Conservation (phyloP, 2,329 filamentous ascomycete genomes). For the Elsinoe australis region DNA sequence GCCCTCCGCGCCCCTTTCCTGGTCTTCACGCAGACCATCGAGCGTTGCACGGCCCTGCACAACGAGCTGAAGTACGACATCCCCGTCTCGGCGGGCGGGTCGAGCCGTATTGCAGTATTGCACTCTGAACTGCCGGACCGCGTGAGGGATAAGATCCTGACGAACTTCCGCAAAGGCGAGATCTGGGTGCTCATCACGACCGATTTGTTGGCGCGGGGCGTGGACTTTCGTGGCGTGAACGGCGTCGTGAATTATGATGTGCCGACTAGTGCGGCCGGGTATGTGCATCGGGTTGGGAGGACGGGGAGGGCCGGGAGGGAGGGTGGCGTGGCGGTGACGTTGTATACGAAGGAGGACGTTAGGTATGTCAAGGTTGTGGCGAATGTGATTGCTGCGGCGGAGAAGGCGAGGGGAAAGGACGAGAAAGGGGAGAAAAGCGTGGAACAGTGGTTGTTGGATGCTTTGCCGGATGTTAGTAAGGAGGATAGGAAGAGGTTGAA, state of each 20-base stretch:
- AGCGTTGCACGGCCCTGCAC: conserved; percentile 77
- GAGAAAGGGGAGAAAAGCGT: conserved; percentile 49
- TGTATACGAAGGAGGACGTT: conserved; percentile 93
- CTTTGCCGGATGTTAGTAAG: conserved; percentile 76
- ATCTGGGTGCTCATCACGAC: conserved; percentile 97
- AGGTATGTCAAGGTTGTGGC: conserved; percentile 83
- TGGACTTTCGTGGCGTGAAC: conserved; percentile 92
- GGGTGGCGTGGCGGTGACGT: conserved; percentile 83
- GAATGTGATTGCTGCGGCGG: conserved; percentile 79
- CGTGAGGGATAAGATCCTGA: conserved; percentile 72
- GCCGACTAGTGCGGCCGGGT: conserved; percentile 78
- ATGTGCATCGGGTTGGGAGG: conserved; percentile 87
- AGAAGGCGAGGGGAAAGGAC: conserved; percentile 53
- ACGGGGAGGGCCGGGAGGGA: conserved; percentile 82
- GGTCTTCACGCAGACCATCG: conserved; percentile 93
- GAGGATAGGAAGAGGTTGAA: conserved; percentile 76
- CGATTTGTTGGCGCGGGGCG: conserved; percentile 80
- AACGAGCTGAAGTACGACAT: conserved; percentile 93
- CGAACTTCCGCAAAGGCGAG: conserved; percentile 80
- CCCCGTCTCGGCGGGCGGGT: conserved; percentile 75
- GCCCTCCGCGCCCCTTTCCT: conserved; percentile 78
- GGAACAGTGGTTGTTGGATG: conserved; percentile 80
- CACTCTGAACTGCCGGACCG: conserved; percentile 77
- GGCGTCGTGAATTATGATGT: conserved; percentile 98
- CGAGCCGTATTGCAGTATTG: conserved; percentile 76